Base-by-base conservation (phyloP, 1,284 basidiomycete species). In the Cronartium ribicola region DNA sequence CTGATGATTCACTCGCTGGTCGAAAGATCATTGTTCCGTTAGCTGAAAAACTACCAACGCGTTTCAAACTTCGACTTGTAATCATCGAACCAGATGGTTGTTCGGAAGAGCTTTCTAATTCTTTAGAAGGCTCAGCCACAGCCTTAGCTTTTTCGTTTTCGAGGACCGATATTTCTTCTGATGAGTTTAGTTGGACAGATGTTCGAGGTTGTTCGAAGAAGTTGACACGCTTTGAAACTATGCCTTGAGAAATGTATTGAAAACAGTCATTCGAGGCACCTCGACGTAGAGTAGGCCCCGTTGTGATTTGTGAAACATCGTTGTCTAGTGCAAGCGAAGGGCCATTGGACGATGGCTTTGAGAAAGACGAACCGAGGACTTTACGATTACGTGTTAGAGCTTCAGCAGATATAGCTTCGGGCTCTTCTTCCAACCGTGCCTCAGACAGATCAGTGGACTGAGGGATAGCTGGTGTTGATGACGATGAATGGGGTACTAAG, bases 11-110 rank as follows among this genome's bases (percentile, higher is more conserved):
- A 29, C 66, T 68, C 11, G 66, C 57, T 29, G 66, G 66, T 39
- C 66, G 66, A 29, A 68, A 68, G 10, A 68, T 68, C 66, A 68
- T 68, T 22, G 46, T 44, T 29, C 66, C 66, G 59, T 68, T 57
- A 41, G 66, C 66, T 44, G 66, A 68, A 22, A 43, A 68, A 36
- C 66, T 68, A 14, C 55, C 66, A 40, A 29, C 44, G 1, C 66
- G 66, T 22, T 55, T 44, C 43, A 68, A 36, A 36, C 60, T 68
- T 20, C 40, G 37, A 13, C 36, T 22, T 17, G 22, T 22, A n/a
- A 17, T 6, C 0, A n/a, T 22, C 13, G 51, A 14, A 41, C 39
- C 37, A 17, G 14, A 14, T 39, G 43, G 46, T n/a, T 29, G 14
- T 5, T 67, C 13, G 2, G 22, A 14, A 17, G 48, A 8, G 5